These are phyloP conservation scores for Acidiella bohemica DNA, from an alignment of 495 filamentous ascomycete species.

Conservation along the genomic window DNA sequence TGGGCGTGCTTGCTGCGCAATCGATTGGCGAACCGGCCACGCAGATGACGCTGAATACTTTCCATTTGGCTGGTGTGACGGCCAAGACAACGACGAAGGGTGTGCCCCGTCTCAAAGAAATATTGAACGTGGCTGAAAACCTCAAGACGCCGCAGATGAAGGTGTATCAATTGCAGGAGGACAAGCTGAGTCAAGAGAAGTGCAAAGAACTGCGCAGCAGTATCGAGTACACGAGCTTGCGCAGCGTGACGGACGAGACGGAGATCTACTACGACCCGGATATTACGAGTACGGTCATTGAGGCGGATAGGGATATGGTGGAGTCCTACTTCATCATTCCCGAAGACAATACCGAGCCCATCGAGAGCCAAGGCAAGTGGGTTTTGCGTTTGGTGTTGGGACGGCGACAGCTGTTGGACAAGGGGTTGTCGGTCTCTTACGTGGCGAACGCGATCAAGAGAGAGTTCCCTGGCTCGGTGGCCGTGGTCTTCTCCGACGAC, in stretches of 20 bases:
- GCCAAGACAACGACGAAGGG: constrained; percentile 99
- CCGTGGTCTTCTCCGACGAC: constrained; percentile 93
- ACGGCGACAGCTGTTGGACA: constrained; percentile 86
- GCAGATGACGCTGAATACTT: constrained; percentile 99
- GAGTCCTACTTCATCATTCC: constrained; percentile 95
- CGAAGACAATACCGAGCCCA: constrained; percentile 58
- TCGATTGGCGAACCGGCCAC: constrained; percentile 98
- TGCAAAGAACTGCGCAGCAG: constrained; percentile 76
- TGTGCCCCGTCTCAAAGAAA: constrained; percentile 98
- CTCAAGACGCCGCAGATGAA: constrained; percentile 98
- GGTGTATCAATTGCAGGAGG: constrained; percentile 59
- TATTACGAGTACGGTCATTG: constrained; percentile 68
- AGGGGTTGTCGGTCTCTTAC: constrained; percentile 79
- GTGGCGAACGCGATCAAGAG: constrained; percentile 82
- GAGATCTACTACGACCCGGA: constrained; percentile 98
- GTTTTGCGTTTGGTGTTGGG: constrained; percentile 87
- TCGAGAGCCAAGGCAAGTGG: constrained; percentile 80
- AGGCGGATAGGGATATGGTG: constrained; percentile 82
- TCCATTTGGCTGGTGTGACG: constrained; percentile 99
- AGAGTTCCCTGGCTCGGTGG: constrained; percentile 72
- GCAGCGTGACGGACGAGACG: constrained; percentile 76
- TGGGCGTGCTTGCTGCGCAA: constrained; percentile 92
- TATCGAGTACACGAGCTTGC: constrained; percentile 90
- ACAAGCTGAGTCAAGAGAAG: constrained; percentile 50
- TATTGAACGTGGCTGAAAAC: constrained; percentile 90